Evolutionary conservation across 768 basidiomycete genomes (phyloP).

Genomic region (Jaapia argillacea): DNA sequence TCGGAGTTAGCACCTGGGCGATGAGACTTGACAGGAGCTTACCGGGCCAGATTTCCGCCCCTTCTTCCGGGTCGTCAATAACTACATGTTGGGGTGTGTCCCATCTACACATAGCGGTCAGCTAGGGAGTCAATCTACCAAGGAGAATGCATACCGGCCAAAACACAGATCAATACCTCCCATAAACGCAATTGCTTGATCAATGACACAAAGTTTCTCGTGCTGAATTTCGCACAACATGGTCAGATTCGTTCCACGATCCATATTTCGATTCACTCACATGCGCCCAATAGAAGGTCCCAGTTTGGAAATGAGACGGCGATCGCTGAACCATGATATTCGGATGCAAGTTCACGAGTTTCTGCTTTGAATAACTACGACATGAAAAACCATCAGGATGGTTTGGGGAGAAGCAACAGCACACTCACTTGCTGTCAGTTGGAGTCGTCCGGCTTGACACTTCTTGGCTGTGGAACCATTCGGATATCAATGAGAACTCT

Average conservation of each 20-base stretch:
- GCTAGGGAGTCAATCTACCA: not conserved
- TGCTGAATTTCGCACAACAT: constrained; percentile 45
- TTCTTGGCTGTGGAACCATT: constrained; percentile 54
- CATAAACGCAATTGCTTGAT: constrained; percentile 96
- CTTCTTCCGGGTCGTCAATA: constrained; percentile 75
- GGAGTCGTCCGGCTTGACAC: constrained; percentile 94
- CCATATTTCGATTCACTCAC: constrained; percentile 32
- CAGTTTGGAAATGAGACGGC: constrained; percentile 94
- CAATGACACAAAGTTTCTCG: constrained; percentile 96
- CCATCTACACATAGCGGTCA: constrained; percentile 76
- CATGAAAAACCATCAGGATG: not conserved
- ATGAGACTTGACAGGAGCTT: constrained; percentile 12
- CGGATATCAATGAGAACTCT: too few relatives aligned
- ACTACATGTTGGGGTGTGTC: constrained; percentile 93
- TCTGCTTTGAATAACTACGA: constrained; percentile 76
- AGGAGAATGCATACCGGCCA: constrained; percentile 53
- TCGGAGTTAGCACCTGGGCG: not conserved
- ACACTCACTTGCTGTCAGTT: constrained; percentile 76
- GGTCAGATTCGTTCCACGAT: not conserved
- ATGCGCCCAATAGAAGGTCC: constrained; percentile 98
- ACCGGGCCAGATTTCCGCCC: constrained; percentile 83
- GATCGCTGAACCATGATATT: constrained; percentile 97
- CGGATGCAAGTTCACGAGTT: constrained; percentile 66
- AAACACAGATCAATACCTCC: constrained; percentile 94
- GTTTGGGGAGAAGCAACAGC: not conserved